Conservation (phyloP, 108 stramenopile genomes). For the Skeletonema potamos region DNA sequence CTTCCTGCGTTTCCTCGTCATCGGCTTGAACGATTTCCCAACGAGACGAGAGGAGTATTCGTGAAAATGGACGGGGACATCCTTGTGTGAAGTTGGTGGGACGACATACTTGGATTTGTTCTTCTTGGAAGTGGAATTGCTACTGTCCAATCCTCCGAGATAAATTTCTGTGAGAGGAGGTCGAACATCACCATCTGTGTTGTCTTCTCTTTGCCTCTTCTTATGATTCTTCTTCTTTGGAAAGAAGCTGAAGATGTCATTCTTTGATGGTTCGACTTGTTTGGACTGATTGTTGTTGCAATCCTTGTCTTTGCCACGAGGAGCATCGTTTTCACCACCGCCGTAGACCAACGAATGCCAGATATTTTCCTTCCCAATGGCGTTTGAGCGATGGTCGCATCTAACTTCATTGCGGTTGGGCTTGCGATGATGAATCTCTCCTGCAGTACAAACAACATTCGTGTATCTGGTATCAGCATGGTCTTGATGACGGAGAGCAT, state of each 20-base stretch:
- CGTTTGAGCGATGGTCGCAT: neutral
- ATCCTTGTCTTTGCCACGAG: neutral
- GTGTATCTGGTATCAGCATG: neutral
- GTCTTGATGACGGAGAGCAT: neutral
- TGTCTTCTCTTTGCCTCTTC: neutral
- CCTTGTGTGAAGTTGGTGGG: conserved; percentile 30
- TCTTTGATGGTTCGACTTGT: neutral
- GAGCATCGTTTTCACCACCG: neutral
- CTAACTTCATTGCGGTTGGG: neutral
- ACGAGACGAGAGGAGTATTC: conserved; percentile 43
- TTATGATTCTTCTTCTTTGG: conserved; percentile 2
- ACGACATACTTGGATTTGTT: conserved; percentile 1
- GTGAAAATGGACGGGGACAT: conserved; percentile 46
- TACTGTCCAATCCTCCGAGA: conserved; percentile 11
- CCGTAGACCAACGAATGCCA: conserved; percentile 39
- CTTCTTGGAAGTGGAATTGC: neutral
- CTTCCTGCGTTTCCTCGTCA: conserved; percentile 32
- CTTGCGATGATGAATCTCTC: conserved; percentile 14
- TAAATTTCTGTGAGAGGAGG: conserved; percentile 43
- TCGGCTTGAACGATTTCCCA: conserved; percentile 42
- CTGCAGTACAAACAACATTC: neutral
- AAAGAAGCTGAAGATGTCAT: conserved; percentile 44
- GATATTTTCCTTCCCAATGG: conserved; percentile 10
- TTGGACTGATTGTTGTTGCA: neutral
- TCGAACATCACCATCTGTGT: conserved; percentile 4